Conservation (phyloP, 441 rosid species). For the Macaranga tanarius region DNA sequence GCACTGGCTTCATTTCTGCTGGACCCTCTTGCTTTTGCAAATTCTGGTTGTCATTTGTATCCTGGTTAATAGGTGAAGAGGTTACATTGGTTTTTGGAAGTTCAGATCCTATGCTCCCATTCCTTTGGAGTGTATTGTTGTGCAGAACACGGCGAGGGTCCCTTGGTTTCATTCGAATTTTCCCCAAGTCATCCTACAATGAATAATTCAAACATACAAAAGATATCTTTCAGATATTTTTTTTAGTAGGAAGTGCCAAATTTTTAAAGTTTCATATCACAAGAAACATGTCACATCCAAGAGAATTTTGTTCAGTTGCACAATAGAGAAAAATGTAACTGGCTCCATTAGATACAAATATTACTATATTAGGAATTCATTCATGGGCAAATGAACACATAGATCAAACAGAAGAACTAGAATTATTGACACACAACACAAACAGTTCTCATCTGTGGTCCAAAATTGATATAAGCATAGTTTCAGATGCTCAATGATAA, state of each 20-base stretch:
- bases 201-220: not conserved
- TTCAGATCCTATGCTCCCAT: conserved; percentile 48
- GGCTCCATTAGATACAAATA: not conserved
- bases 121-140: conserved; percentile 53
- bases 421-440: not conserved
- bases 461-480: conserved; percentile 9
- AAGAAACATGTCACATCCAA: not conserved
- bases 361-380: too few species aligned
- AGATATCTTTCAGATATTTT: conserved; percentile 8
- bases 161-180: conserved; percentile 90
- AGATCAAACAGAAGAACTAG: not conserved
- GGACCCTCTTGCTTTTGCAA: conserved; percentile 38
- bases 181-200: conserved; percentile 64
- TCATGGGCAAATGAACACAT: not conserved
- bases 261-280: not conserved
- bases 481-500: conserved; percentile 2
- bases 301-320: too few species aligned
- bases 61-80: conserved; percentile 30
- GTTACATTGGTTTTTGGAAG: conserved; percentile 46
- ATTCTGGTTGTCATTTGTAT: conserved; percentile 35
- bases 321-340: not conserved
- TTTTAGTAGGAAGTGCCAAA: not conserved
- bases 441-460: not conserved
- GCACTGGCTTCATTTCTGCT: conserved; percentile 37
- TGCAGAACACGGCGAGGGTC: conserved; percentile 94